Base-by-base conservation (phyloP, 805 yeast species). In the Ogataea corticis region DNA sequence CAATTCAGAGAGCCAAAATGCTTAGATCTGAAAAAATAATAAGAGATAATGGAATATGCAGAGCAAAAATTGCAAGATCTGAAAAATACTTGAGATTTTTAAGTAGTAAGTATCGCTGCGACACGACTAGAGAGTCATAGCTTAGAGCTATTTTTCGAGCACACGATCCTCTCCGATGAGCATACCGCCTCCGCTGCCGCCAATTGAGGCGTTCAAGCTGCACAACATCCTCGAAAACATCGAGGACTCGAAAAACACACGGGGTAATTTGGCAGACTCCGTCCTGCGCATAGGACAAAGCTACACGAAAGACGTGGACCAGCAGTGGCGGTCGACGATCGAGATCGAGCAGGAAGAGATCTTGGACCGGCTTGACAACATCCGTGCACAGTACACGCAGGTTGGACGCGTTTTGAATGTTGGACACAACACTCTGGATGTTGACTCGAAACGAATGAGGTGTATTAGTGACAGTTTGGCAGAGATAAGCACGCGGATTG, bases 231-330 rank as follows among this genome's bases (percentile, higher is more conserved):
- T 64, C 15, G 46, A 49, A 13, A 44, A 54, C 14, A 45, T 55
- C 5, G 63, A 60, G 17, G 51, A 54, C 13, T 55, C 63, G 7
- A 54, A 54, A 25, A 44, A 50, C 15, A 44, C 58, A 4, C 44
- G 52, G 32, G 48, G 45, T 17, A 55, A 58, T 19, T 35, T 65
- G 14, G 50, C 51, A 2, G 54, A 56, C 9, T 58, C 66, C 11
- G 45, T 66, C 1, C 19, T 46, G 9, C 45, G 48, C 2, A 56
- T 63, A 1, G 48, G 51, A 14, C 32, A 33, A 2, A 51, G 49
- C 35, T 67, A 61, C 44, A 44, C 53, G 1, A 51, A 50, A n/a
- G 71, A 67, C 47, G 33, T 67, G 31, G 60, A 59, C 38, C 52
- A 50, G 6, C 69, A 67, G 44, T 44, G 61, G 33, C 42, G 19